phyloP scores from a whole-genome alignment of 805 yeast genomes.

The Groenewaldozyma salmanticensis region DNA sequence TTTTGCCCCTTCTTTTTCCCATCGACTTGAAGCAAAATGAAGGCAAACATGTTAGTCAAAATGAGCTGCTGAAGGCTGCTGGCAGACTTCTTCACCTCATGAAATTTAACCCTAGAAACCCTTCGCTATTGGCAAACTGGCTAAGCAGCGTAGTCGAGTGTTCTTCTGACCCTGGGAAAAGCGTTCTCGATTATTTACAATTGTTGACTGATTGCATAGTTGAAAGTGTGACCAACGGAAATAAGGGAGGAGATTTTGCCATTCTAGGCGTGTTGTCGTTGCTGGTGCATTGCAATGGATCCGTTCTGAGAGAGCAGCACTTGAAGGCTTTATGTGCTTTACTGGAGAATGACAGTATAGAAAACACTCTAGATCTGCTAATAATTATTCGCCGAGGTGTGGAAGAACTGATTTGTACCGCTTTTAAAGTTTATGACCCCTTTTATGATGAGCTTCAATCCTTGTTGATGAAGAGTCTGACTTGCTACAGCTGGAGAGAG shows the following conservation, averaged over 20 bases:
- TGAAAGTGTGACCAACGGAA: neutral
- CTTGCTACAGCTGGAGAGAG: neutral
- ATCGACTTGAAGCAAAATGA: too few species aligned
- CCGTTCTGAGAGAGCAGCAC: neutral
- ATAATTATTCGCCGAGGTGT: neutral
- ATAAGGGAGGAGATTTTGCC: neutral
- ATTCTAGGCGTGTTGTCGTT: neutral
- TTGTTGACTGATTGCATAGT: too few species aligned
- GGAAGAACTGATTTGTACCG: neutral
- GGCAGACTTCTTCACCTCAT: neutral
- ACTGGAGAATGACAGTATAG: neutral
- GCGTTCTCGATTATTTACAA: too few species aligned
- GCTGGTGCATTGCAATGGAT: neutral
- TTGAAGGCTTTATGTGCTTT: neutral
- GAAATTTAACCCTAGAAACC: neutral
- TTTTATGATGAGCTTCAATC: neutral
- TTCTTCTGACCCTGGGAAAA: too few species aligned
- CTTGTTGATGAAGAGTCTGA: neutral
- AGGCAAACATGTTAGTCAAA: too few species aligned
- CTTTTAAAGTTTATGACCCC: neutral
- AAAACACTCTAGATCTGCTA: neutral
- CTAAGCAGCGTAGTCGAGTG: neutral
- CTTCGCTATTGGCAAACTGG: neutral
- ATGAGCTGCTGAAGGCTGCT: too few species aligned
- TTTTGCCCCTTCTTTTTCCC: neutral